Evolutionary conservation across 495 filamentous ascomycete genomes (phyloP).

Genomic region (Viridothelium virens): DNA sequence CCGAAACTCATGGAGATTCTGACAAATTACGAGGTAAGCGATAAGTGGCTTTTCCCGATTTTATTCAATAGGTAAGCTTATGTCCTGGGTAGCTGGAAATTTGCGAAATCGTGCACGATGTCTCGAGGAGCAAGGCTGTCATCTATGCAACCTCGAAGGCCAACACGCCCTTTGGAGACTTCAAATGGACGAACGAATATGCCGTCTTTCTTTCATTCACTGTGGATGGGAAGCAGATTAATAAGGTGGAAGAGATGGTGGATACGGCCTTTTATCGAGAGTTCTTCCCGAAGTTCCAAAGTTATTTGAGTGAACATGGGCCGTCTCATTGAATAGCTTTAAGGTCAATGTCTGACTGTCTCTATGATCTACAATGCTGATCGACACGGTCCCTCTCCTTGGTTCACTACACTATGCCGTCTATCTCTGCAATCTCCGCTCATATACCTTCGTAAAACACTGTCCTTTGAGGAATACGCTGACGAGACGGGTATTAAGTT

Average conservation of each 20-base stretch:
- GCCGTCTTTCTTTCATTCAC: constrained; percentile 16
- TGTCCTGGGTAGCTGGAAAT: constrained; percentile 53
- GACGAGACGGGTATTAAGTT: background rate
- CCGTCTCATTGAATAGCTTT: background rate
- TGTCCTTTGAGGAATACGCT: background rate
- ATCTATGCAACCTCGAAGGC: constrained; percentile 12
- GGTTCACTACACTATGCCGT: background rate
- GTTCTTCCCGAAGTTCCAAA: constrained; percentile 6
- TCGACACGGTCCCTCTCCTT: background rate
- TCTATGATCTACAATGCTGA: background rate
- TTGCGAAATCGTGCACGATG: constrained; percentile 14
- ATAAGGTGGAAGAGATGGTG: constrained; percentile 17
- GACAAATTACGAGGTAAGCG: constrained; percentile 2
- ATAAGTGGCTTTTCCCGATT: background rate
- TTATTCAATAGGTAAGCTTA: background rate
- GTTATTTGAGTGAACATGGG: background rate
- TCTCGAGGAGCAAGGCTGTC: constrained; percentile 11
- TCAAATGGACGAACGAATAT: constrained; percentile 19
- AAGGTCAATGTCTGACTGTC: background rate
- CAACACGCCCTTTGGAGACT: constrained; percentile 16
- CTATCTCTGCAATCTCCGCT: background rate
- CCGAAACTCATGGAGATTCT: constrained; percentile 6
- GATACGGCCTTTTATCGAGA: constrained; percentile 3
- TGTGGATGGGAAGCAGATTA: constrained; percentile 20
- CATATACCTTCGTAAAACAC: background rate